A percentile compares a stretch with the other conserved stretches of the same genome.
Evolutionary conservation across 1,284 basidiomycete species (phyloP).

Genomic region (Grifola frondosa): DNA sequence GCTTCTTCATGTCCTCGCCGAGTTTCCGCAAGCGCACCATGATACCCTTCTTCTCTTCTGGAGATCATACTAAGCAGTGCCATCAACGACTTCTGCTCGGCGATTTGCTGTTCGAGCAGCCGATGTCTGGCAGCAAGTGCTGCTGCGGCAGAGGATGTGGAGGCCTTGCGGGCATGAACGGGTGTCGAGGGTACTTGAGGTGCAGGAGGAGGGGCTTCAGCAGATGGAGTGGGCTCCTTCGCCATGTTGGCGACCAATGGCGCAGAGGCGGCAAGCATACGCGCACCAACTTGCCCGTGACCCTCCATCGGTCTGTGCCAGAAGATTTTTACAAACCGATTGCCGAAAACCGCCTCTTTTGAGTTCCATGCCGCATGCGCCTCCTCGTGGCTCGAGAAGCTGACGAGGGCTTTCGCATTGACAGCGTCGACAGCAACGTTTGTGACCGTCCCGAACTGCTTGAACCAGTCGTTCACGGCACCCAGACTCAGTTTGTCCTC

Average conservation of each 20-base stretch:
- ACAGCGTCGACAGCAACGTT: slow-evolving; percentile 84
- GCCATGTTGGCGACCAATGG: slow-evolving; percentile 48
- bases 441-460: slow-evolving; percentile 89
- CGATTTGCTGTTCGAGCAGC: slow-evolving; percentile 80
- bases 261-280: slow-evolving; percentile 77
- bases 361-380: slow-evolving; percentile 89
- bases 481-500: slow-evolving; percentile 77
- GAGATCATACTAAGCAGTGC: slow-evolving; percentile 58
- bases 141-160: slow-evolving; percentile 37
- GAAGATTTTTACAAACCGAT: slow-evolving; percentile 92
- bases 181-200: slow-evolving; percentile 17
- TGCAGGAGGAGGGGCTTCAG: slow-evolving; percentile 19
- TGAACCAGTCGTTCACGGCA: slow-evolving; percentile 87
- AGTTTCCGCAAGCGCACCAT: slow-evolving; percentile 79
- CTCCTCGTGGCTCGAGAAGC: slow-evolving; percentile 83
- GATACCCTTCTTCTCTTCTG: slow-evolving; percentile 79
- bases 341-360: slow-evolving; percentile 91
- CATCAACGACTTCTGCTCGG: slow-evolving; percentile 89
- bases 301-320: slow-evolving; percentile 92
- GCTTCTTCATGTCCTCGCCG: slow-evolving; percentile 73
- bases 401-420: slow-evolving; percentile 82
- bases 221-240: slow-evolving; percentile 25
- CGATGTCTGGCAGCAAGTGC: slow-evolving; percentile 73
- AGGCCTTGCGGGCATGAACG: slow-evolving; percentile 27
- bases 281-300: slow-evolving; percentile 73